phyloP scores from a whole-genome alignment of 1,284 basidiomycete genomes.

The Meira nashicola region DNA sequence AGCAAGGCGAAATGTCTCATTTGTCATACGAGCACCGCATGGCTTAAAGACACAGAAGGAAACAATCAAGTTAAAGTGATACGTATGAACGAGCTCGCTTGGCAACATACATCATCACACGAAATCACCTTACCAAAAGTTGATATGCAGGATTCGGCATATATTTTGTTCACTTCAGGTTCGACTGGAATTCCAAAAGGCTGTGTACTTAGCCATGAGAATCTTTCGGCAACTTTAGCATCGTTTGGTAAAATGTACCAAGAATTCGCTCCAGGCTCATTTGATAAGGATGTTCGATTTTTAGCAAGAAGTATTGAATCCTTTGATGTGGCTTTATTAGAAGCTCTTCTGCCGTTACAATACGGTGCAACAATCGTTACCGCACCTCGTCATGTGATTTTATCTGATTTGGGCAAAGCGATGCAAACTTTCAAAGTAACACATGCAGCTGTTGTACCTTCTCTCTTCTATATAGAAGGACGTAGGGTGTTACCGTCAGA shows the following conservation, averaged over 20 bases:
- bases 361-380: conserved; percentile 48
- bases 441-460: conserved; percentile 49
- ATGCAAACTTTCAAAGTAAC: conserved; percentile 36
- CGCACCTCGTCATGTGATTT: conserved; percentile 35
- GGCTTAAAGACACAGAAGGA: not conserved
- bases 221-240: conserved; percentile 38
- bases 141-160: conserved; percentile 30
- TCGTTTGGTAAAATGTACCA: conserved; percentile 32
- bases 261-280: conserved; percentile 27
- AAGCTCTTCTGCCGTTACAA: conserved; percentile 46
- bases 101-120: not conserved
- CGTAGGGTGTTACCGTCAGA: conserved; percentile 30
- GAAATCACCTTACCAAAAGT: not conserved
- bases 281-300: conserved; percentile 28
- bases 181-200: conserved; percentile 48
- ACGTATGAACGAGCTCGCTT: not conserved
- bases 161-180: conserved; percentile 49
- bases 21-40: not conserved
- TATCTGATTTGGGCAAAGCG: conserved; percentile 43
- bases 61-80: not conserved
- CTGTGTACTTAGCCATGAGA: conserved; percentile 36
- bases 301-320: conserved; percentile 49
- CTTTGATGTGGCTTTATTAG: conserved; percentile 51
- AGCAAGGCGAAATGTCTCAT: conserved; percentile 32
- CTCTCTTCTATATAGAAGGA: conserved; percentile 40